Conservation (phyloP, 2,329 filamentous ascomycete species). For the Xylaria multiplex region DNA sequence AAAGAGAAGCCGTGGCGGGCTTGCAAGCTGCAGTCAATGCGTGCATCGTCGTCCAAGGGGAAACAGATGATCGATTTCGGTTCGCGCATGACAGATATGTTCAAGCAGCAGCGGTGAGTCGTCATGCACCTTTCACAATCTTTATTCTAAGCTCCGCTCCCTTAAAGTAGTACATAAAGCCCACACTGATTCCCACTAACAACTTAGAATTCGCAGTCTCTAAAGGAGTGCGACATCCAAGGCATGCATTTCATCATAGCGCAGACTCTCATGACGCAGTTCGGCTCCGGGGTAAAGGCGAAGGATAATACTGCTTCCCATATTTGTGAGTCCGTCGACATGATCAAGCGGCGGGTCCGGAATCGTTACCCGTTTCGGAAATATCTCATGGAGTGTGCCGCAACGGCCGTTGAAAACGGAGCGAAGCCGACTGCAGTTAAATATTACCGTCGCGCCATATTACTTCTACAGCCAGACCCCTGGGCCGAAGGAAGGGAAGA, state of each 20-base stretch:
- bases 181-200: conserved; percentile 16
- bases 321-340: conserved; percentile 78
- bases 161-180: background rate
- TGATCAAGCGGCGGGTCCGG: conserved; percentile 74
- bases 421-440: conserved; percentile 83
- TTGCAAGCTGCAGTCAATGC: conserved; percentile 84
- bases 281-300: conserved; percentile 66
- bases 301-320: conserved; percentile 82
- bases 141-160: background rate
- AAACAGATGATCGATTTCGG: conserved; percentile 85
- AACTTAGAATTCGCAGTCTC: conserved; percentile 50
- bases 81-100: conserved; percentile 91
- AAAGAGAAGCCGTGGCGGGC: conserved; percentile 76
- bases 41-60: conserved; percentile 82
- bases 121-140: background rate
- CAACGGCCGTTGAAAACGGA: conserved; percentile 81
- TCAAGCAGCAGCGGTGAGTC: conserved; percentile 68
- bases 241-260: conserved; percentile 95
- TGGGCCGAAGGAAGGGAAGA: conserved; percentile 79
- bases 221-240: conserved; percentile 74
- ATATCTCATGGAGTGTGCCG: conserved; percentile 81
- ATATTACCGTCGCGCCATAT: conserved; percentile 81
- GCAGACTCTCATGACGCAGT: conserved; percentile 80
- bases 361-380: conserved; percentile 75
- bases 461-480: conserved; percentile 79